These are phyloP conservation scores for Leccinellum albellum DNA, from an alignment of 768 basidiomycete species.

Conservation along the genomic window DNA sequence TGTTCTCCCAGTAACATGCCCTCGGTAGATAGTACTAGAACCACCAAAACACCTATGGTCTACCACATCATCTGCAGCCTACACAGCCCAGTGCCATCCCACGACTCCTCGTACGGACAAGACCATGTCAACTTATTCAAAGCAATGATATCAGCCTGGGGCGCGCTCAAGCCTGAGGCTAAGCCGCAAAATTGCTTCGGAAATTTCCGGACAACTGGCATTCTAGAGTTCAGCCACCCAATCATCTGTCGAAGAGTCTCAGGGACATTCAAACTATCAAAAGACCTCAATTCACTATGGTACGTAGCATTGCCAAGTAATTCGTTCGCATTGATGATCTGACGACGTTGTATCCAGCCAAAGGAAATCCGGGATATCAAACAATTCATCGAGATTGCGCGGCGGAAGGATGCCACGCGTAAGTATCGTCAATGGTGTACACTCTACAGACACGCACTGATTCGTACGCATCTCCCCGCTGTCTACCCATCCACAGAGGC, in stretches of 20 bases:
- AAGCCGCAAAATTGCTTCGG: slow-evolving; percentile 10
- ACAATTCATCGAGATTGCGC: slow-evolving; percentile 94
- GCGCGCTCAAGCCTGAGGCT: too few relatives aligned
- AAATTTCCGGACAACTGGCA: slow-evolving; percentile 26
- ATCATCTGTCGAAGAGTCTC: neutral
- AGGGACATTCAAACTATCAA: slow-evolving; percentile 6
- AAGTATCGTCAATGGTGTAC: slow-evolving; percentile 37
- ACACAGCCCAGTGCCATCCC: too few relatives aligned
- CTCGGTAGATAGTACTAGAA: too few relatives aligned
- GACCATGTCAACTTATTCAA: too few relatives aligned
- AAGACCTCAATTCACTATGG: slow-evolving; percentile 23
- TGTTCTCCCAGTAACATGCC: too few relatives aligned
- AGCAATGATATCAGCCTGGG: too few relatives aligned
- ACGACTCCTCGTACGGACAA: too few relatives aligned
- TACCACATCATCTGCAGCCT: too few relatives aligned
- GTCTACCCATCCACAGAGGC: slow-evolving; percentile 58
- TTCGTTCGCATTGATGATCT: neutral
- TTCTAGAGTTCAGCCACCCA: slow-evolving; percentile 34
- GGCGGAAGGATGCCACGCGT: slow-evolving; percentile 97
- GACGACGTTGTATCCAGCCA: slow-evolving; percentile 51
- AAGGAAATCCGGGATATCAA: slow-evolving; percentile 99
- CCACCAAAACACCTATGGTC: too few relatives aligned
- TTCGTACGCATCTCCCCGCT: neutral
- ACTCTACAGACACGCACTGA: neutral
- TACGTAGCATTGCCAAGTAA: slow-evolving; percentile 7